Base-by-base conservation (phyloP, 495 filamentous ascomycete species). In the Xanthoparmelia taractica region DNA sequence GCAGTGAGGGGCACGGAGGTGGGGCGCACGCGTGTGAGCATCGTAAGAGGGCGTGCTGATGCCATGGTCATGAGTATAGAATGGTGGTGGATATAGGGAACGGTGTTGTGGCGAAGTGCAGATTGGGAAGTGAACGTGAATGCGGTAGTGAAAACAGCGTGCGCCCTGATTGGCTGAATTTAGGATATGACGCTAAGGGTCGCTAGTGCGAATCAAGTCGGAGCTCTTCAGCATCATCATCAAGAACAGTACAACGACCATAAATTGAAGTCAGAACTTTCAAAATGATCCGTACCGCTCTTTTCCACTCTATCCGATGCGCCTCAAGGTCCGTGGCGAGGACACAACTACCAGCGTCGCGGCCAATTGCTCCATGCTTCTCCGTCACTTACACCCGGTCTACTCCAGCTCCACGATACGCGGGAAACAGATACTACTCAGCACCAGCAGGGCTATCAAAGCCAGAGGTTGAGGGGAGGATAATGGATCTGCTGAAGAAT, bases 401-500 rank as follows among this genome's bases (percentile, higher is more conserved):
- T 72, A 73, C 80, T 73, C 81, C 84, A 68, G 67, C 82, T 71
- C 71, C 75, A 73, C 69, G 79, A 64, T 79, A 81, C 73, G 81
- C 84, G 73, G 80, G 81, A 63, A 77, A 89, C 69, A 82, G 94
- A 73, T 87, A 83, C 78, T 98, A 98, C 80, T 92, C 92, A 56
- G 88, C 94, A 52, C 84, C 82, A 54, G 85, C 85, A 62, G 87
- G 85, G 50, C 79, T 97, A 50, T 78, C 82, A 63, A 88, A 91
- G 82, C 78, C 84, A 13, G 92, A 97, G 76, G 87, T 97, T 63
- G 88, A 96, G 77, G 88, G 89, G 57, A 87, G 94, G 71, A 97
- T 98, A 82, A 83, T 96, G 77, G 86, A 88, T 78, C 81, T 98
- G 63, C 76, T 98, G 75, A 87, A 88, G 74, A 90, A 88, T 74